These are phyloP conservation scores for Yarrowia osloensis DNA, from an alignment of 805 yeast species.

Conservation along the genomic window DNA sequence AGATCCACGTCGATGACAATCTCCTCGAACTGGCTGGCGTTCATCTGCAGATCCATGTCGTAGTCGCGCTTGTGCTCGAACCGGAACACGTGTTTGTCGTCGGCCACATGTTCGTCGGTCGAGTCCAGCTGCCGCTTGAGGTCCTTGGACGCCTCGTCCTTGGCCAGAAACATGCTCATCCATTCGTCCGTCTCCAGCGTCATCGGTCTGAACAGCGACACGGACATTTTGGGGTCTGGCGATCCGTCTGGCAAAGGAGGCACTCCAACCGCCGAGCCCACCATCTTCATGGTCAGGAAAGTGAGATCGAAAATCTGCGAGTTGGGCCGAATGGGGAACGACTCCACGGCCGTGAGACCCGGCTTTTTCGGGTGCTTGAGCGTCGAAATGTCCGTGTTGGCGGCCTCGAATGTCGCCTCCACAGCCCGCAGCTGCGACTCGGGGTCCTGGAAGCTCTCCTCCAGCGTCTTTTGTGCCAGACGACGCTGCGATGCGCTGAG, in stretches of 20 bases:
- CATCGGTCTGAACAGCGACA: conserved; percentile 69
- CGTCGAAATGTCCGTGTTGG: conserved; percentile 49
- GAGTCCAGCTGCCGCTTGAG: conserved; percentile 51
- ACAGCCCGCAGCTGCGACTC: conserved; percentile 66
- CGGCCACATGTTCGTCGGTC: conserved; percentile 46
- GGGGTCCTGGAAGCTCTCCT: conserved; percentile 52
- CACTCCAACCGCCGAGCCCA: conserved; percentile 51
- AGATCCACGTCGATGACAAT: conserved; percentile 62
- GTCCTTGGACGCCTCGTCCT: conserved; percentile 45
- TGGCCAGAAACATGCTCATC: conserved; percentile 66
- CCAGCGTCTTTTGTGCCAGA: conserved; percentile 35
- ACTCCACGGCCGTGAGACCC: conserved; percentile 67
- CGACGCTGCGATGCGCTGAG: conserved; percentile 37
- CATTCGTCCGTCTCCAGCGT: conserved; percentile 72
- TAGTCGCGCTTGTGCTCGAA: conserved; percentile 75
- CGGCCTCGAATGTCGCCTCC: conserved; percentile 73
- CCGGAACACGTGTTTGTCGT: conserved; percentile 54
- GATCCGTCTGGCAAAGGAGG: conserved; percentile 35
- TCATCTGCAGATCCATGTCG: conserved; percentile 62
- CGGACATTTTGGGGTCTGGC: conserved; percentile 39
- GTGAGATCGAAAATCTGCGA: conserved; percentile 84
- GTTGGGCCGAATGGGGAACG: conserved; percentile 87
- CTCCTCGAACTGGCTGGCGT: conserved; percentile 57
- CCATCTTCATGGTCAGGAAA: conserved; percentile 45
- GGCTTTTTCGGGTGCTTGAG: conserved; percentile 80